phyloP scores from a whole-genome alignment of 345 rosid species.

The Pugionium dolabratum region DNA sequence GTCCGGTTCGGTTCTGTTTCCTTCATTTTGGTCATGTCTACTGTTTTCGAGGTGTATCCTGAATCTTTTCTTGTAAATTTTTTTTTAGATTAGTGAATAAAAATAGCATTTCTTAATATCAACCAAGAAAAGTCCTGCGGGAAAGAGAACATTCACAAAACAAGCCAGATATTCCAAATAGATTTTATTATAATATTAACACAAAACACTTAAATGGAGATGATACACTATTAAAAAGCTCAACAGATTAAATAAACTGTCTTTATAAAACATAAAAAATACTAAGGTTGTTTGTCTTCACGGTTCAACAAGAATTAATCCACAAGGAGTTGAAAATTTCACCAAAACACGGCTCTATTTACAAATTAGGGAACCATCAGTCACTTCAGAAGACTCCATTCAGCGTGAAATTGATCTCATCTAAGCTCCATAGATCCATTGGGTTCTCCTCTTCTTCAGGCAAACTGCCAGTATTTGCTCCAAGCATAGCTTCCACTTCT shows the following conservation, averaged over 20 bases:
- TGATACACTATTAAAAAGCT: not conserved
- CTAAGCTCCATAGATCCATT: conserved; percentile 84
- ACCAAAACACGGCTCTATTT: conserved; percentile 41
- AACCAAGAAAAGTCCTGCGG: conserved; percentile 1
- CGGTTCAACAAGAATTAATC: not conserved
- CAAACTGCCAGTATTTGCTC: conserved; percentile 36
- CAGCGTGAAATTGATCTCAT: conserved; percentile 52
- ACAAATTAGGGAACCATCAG: conserved; percentile 29
- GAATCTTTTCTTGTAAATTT: not conserved
- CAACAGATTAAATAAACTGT: conserved; percentile 22
- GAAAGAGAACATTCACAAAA: conserved; percentile 6
- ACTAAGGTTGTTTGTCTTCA: conserved; percentile 8
- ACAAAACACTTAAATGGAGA: conserved; percentile 20
- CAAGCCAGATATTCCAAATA: conserved; percentile 13
- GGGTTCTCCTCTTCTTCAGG: conserved; percentile 61
- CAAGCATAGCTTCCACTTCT: conserved; percentile 69
- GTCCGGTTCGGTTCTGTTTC: conserved; percentile 8
- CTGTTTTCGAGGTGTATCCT: not conserved
- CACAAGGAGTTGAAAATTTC: conserved; percentile 14
- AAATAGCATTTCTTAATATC: not conserved
- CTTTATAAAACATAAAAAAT: not conserved
- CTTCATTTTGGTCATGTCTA: not conserved
- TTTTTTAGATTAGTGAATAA: not conserved
- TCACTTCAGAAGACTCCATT: conserved; percentile 60
- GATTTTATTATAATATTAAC: conserved; percentile 20